Evolutionary conservation across 345 rosid species (phyloP).

Genomic region (Lenwebbia sp.): DNA sequence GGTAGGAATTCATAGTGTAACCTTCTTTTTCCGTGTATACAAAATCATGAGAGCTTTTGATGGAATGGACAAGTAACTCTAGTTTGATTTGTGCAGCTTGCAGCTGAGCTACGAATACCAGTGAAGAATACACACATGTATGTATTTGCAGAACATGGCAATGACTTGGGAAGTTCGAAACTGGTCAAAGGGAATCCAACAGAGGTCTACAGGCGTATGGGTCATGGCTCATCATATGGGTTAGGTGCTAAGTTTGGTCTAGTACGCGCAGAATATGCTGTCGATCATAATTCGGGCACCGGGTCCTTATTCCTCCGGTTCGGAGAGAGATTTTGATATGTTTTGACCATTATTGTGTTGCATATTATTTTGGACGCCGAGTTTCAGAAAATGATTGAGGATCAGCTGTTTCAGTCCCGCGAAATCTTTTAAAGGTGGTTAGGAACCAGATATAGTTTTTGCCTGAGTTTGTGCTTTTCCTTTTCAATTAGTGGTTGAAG

Average conservation of each 20-base stretch:
- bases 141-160: slow-evolving; percentile 94
- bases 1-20: slow-evolving; percentile 28
- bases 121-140: slow-evolving; percentile 76
- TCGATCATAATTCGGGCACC: slow-evolving; percentile 84
- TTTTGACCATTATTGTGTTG: neutral
- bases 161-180: slow-evolving; percentile 87
- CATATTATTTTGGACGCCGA: neutral
- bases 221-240: slow-evolving; percentile 90
- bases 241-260: slow-evolving; percentile 79
- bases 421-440: neutral
- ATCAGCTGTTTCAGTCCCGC: neutral
- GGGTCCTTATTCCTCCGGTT: slow-evolving; percentile 91
- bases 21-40: neutral
- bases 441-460: neutral
- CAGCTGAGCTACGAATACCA: slow-evolving; percentile 88
- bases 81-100: slow-evolving; percentile 42
- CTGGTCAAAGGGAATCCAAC: slow-evolving; percentile 98
- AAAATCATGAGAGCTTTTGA: neutral
- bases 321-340: slow-evolving; percentile 73
- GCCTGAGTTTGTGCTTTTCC: neutral
- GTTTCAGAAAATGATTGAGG: neutral
- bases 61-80: neutral
- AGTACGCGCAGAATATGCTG: slow-evolving; percentile 90
- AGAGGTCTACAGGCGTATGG: slow-evolving; percentile 83
- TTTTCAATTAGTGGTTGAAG: neutral